phyloP scores from a whole-genome alignment of 441 rosid genomes.

The Croton laevigatus region DNA sequence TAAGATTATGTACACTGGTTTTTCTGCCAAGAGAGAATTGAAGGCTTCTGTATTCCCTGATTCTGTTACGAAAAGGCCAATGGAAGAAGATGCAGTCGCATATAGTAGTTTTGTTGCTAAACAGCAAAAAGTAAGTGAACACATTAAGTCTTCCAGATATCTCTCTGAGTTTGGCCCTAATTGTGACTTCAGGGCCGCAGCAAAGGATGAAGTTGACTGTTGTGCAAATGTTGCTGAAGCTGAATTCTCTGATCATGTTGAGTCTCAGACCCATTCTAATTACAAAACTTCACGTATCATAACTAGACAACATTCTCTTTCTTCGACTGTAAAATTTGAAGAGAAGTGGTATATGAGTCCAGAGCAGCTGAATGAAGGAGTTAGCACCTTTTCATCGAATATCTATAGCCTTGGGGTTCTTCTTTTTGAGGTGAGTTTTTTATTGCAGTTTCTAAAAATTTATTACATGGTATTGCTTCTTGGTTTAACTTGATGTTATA shows the following conservation, averaged over 20 bases:
- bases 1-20: conserved; percentile 50
- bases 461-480: not conserved
- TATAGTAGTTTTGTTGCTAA: conserved; percentile 33
- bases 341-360: conserved; percentile 71
- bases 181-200: conserved; percentile 28
- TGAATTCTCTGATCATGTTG: conserved; percentile 32
- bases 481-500: not conserved
- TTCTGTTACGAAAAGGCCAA: conserved; percentile 39
- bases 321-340: conserved; percentile 41
- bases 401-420: conserved; percentile 70
- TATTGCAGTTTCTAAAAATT: not conserved
- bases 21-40: conserved; percentile 35
- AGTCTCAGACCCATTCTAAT: conserved; percentile 29
- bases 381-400: conserved; percentile 46
- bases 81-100: conserved; percentile 31
- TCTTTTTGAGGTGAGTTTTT: conserved; percentile 66
- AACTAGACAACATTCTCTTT: conserved; percentile 28
- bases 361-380: conserved; percentile 48
- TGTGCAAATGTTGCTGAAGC: conserved; percentile 26
- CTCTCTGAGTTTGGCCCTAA: conserved; percentile 34
- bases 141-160: conserved; percentile 24
- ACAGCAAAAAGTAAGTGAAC: conserved; percentile 42
- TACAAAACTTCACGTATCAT: conserved; percentile 22
- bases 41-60: conserved; percentile 32
- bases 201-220: conserved; percentile 26